Evolutionary conservation across 2,329 filamentous ascomycete species (phyloP), one percentile per base, ranked within the genome.

Genomic region (Pseudohalonectria lignicola): DNA sequence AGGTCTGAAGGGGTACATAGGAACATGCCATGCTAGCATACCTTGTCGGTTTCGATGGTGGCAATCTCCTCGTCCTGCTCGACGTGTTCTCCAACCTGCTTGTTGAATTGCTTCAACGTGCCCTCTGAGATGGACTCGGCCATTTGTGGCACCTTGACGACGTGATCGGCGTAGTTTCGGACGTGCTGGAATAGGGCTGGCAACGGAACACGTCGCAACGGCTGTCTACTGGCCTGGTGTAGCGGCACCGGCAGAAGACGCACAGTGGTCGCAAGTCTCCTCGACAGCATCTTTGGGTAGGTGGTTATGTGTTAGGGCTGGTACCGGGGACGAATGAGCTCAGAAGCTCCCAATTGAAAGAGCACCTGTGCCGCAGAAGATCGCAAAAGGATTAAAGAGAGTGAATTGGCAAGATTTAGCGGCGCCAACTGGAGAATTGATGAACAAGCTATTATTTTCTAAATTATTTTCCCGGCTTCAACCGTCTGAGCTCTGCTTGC

Each of bases 1-100:
- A n/a, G n/a, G n/a, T n/a, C n/a, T n/a, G n/a, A n/a, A 26, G 23
- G 23, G 12, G 8, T 7, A 7, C 23, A 12, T 12, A 26, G 23
- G 23, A 7, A 26, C 8, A 26, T 26, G 23, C 23, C n/a, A n/a
- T n/a, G n/a, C n/a, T 9, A 21, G 40, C 59, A 45, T 66, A 86
- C 86, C 79, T 98, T 98, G 74, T 98, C 92, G 12, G 92, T 98
- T 66, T 98, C 92, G 55, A 98, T 98, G 36, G 90, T 95, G 23
- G 92, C 92, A 60, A 98, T 90, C 61, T 98, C 92, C 65, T 96
- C 92, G 56, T 98, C 92, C 53, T 82, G 81, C 67, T 94, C 87
- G 37, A 98, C 88, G 52, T 79, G 88, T 59, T 98, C 92, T 53
- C 92, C 92, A 51, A 95, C 69, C 64, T 90, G 61, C 60, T 96